Conservation (phyloP, 139 green algal genomes). For the Coccomyxa sp. region DNA sequence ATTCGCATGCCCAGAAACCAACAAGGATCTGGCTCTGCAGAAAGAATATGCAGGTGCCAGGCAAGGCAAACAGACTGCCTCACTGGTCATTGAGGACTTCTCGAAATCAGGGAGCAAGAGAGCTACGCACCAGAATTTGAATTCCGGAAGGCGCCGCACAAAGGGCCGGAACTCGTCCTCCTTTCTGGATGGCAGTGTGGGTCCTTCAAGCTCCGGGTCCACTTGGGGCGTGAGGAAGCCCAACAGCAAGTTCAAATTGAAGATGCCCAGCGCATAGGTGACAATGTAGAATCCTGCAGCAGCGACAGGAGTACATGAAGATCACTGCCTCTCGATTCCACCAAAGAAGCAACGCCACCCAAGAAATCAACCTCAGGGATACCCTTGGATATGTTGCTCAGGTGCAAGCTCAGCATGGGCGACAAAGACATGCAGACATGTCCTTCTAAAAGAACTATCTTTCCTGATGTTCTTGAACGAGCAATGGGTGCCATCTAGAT, state of each 20-base stretch:
- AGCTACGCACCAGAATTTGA: conserved; percentile 94
- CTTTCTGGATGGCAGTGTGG: conserved; percentile 84
- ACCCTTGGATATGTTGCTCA: not conserved
- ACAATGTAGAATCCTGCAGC: conserved; percentile 95
- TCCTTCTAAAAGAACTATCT: not conserved
- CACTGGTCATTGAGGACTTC: too few relatives aligned
- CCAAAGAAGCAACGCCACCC: not conserved
- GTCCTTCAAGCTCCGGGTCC: conserved; percentile 85
- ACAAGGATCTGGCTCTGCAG: too few relatives aligned
- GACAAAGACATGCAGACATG: too few relatives aligned
- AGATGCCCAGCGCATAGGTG: conserved; percentile 96
- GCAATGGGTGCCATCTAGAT: too few relatives aligned
- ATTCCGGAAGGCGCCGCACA: conserved; percentile 93
- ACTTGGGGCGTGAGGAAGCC: conserved; percentile 91
- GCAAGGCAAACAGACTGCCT: too few relatives aligned
- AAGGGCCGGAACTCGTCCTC: conserved; percentile 97
- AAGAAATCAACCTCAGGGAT: not conserved
- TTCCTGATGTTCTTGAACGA: too few relatives aligned
- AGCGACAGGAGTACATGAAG: not conserved
- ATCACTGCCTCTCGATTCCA: not conserved
- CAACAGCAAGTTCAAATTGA: conserved; percentile 97
- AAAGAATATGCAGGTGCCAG: too few relatives aligned
- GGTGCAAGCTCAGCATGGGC: not conserved
- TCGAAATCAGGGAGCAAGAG: not conserved
- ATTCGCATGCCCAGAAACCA: too few relatives aligned